Percentiles rank a stretch among this genome's conserved stretches.
phyloP scores from a whole-genome alignment of 1,284 basidiomycete genomes.

The Cryptococcus sp. region DNA sequence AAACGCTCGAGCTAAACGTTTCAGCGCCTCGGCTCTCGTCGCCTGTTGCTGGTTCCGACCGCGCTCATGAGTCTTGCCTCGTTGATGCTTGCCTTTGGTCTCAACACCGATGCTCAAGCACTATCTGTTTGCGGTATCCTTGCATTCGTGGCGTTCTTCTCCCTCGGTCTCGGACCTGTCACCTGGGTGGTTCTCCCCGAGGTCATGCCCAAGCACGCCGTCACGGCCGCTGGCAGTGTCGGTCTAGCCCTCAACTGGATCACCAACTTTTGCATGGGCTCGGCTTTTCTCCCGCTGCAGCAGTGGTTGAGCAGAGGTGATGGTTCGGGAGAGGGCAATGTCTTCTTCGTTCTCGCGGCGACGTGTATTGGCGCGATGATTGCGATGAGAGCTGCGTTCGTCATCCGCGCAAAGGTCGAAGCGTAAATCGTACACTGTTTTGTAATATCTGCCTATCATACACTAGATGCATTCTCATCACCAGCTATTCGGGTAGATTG shows the following conservation, averaged over 20 bases:
- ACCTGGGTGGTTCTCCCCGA: conserved; percentile 47
- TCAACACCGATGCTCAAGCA: conserved; percentile 30
- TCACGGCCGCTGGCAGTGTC: conserved; percentile 39
- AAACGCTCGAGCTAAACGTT: background rate
- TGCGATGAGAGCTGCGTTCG: conserved; percentile 13
- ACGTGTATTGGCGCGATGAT: conserved; percentile 23
- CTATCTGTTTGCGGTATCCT: conserved; percentile 32
- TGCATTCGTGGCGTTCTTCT: conserved; percentile 39
- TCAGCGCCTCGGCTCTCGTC: conserved; percentile 32
- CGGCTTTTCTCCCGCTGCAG: conserved; percentile 42
- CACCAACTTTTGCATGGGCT: conserved; percentile 39
- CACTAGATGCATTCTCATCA: conserved; percentile 31
- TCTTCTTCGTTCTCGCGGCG: conserved; percentile 41
- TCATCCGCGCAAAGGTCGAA: conserved; percentile 8
- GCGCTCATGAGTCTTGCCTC: conserved; percentile 27
- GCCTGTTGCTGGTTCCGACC: conserved; percentile 35
- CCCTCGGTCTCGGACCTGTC: conserved; percentile 44
- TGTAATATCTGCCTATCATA: background rate
- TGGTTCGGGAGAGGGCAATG: conserved; percentile 33
- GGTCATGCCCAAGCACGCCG: conserved; percentile 40
- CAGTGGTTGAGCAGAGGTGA: conserved; percentile 28
- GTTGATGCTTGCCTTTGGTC: conserved; percentile 31
- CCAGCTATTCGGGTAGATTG: conserved; percentile 15
- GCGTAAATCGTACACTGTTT: background rate
- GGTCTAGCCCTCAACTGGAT: conserved; percentile 44